phyloP scores from a whole-genome alignment of 2,329 filamentous ascomycete species.

The Fusarium hostae region DNA sequence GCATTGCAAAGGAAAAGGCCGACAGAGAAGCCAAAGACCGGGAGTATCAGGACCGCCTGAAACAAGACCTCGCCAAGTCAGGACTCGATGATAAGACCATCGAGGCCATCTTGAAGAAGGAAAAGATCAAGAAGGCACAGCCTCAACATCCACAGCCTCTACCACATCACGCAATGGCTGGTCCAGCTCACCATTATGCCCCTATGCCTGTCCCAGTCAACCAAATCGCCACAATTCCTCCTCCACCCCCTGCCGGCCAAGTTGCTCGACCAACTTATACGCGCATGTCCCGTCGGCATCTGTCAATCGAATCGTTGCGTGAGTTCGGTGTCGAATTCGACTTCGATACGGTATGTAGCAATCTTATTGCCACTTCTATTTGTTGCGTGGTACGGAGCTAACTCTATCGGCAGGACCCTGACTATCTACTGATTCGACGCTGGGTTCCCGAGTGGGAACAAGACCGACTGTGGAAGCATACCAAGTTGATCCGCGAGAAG shows the following conservation, averaged over 20 bases:
- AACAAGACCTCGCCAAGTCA: constrained; percentile 67
- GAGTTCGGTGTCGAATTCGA: constrained; percentile 68
- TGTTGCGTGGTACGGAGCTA: constrained; percentile 44
- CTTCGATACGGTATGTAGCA: constrained; percentile 62
- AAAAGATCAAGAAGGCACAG: constrained; percentile 56
- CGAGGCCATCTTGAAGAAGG: constrained; percentile 67
- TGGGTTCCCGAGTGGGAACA: constrained; percentile 79
- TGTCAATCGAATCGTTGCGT: constrained; percentile 71
- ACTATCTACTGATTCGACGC: constrained; percentile 78
- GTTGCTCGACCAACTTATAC: constrained; percentile 66
- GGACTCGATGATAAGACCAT: constrained; percentile 70
- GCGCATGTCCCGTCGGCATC: constrained; percentile 69
- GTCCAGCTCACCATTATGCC: constrained; percentile 7
- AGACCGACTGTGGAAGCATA: constrained; percentile 78
- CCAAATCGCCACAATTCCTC: constrained; percentile 7
- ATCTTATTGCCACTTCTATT: background rate
- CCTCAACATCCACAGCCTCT: constrained; percentile 10
- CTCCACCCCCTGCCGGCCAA: background rate
- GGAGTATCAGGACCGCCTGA: constrained; percentile 66
- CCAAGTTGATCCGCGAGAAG: constrained; percentile 70
- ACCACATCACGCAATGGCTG: constrained; percentile 14
- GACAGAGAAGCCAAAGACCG: constrained; percentile 55
- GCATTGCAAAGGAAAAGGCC: constrained; percentile 57
- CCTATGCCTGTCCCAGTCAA: background rate
- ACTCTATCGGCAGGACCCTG: constrained; percentile 63